These are phyloP conservation scores for Handroanthus guayacan DNA, from an alignment of 257 asterid species.

Conservation along the genomic window DNA sequence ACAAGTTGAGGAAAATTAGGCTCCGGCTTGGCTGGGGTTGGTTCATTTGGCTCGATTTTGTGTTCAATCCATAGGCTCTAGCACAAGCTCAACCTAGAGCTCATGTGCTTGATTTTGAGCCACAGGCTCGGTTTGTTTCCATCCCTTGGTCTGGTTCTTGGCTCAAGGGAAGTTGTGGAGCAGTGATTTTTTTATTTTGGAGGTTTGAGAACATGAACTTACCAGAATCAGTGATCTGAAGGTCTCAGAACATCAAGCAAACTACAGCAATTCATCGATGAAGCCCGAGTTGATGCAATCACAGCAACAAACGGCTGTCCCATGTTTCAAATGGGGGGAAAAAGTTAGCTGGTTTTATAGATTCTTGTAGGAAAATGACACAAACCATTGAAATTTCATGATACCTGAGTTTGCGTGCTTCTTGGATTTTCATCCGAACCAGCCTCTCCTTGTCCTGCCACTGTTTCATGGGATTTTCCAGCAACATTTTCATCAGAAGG, in stretches of 20 bases:
- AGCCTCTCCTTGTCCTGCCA: slow-evolving; percentile 3
- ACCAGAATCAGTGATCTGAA: slow-evolving; percentile 36
- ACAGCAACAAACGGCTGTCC: slow-evolving; percentile 38
- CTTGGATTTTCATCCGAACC: slow-evolving; percentile 36
- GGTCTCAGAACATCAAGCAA: slow-evolving; percentile 42
- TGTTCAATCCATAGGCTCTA: too few species aligned
- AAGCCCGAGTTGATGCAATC: slow-evolving; percentile 30
- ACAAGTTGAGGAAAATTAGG: too few species aligned
- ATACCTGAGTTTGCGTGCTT: slow-evolving; percentile 42
- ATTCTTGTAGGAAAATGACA: neutral
- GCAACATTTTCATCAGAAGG: slow-evolving; percentile 36
- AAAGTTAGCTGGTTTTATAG: neutral
- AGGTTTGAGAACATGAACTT: neutral
- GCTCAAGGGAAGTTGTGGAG: too few species aligned
- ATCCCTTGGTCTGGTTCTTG: too few species aligned
- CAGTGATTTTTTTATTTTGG: too few species aligned
- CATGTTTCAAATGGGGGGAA: slow-evolving; percentile 19
- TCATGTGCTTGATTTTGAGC: too few species aligned
- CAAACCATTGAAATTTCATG: neutral
- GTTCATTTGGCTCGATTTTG: too few species aligned
- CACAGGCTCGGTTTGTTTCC: too few species aligned
- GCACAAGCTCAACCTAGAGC: too few species aligned
- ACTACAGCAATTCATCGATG: slow-evolving; percentile 54
- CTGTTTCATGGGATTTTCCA: slow-evolving; percentile 34
- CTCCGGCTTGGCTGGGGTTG: too few species aligned